Evolutionary conservation across 805 yeast species (phyloP).

Genomic region (Cyberlindnera euphorbiiphila): DNA sequence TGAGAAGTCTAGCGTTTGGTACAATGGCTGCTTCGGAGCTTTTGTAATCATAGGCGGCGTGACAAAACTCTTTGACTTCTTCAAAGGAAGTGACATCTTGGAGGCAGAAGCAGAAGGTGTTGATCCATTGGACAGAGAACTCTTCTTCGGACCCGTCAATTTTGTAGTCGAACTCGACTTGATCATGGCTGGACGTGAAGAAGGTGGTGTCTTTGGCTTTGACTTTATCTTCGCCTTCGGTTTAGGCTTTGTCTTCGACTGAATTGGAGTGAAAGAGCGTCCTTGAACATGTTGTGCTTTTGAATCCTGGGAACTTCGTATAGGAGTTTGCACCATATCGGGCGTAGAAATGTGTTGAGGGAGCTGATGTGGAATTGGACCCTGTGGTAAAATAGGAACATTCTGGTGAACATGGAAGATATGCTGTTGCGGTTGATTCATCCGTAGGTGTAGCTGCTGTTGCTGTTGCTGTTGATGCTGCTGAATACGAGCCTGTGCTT

Average conservation of each 20-base stretch:
- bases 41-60: constrained; percentile 4
- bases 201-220: constrained; percentile 17
- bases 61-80: constrained; percentile 26
- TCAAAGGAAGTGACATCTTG: constrained; percentile 8
- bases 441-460: too few relatives aligned
- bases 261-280: neutral
- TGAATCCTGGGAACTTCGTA: too few relatives aligned
- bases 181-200: constrained; percentile 12
- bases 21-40: constrained; percentile 13
- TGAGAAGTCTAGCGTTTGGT: constrained; percentile 27
- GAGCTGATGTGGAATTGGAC: constrained; percentile 26
- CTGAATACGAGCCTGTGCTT: constrained; percentile 4
- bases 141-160: constrained; percentile 22
- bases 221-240: too few relatives aligned
- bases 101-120: neutral
- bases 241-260: constrained; percentile 29
- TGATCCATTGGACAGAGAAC: constrained; percentile 13
- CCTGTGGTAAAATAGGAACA: constrained; percentile 5
- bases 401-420: constrained; percentile 2
- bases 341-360: constrained; percentile 1
- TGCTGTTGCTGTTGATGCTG: constrained; percentile 16
- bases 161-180: constrained; percentile 24
- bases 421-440: constrained; percentile 13
- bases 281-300: too few relatives aligned
- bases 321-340: neutral